phyloP scores from a whole-genome alignment of 257 asterid species.

The Asclepias syriaca region DNA sequence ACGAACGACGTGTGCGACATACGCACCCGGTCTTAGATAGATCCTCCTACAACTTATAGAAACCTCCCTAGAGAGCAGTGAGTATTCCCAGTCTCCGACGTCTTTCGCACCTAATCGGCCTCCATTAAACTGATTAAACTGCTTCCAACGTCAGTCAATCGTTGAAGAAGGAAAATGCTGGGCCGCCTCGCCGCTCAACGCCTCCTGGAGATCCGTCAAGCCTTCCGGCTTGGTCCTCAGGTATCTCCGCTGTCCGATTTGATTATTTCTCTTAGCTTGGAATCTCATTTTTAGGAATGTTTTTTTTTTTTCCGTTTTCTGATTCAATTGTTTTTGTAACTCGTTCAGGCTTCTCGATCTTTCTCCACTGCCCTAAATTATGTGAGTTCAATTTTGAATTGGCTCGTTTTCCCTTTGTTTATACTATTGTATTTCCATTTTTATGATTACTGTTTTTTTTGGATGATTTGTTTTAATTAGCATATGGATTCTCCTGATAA shows the following conservation, averaged over 20 bases:
- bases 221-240: constrained; percentile 63
- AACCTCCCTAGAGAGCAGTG: not conserved
- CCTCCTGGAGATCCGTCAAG: constrained; percentile 68
- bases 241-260: constrained; percentile 20
- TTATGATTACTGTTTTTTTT: not conserved
- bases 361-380: constrained; percentile 85
- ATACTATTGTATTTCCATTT: not conserved
- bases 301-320: not conserved
- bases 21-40: not conserved
- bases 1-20: not conserved
- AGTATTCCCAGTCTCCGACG: not conserved
- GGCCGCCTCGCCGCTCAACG: constrained; percentile 72
- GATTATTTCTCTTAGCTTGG: not conserved
- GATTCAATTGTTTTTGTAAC: constrained; percentile 2
- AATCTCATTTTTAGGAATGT: constrained; percentile 5
- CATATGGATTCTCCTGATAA: constrained; percentile 83
- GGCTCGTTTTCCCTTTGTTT: not conserved
- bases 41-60: not conserved
- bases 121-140: not conserved
- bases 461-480: constrained; percentile 29
- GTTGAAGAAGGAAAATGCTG: constrained; percentile 45
- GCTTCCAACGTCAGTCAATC: not conserved
- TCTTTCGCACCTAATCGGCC: not conserved
- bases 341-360: constrained; percentile 62
- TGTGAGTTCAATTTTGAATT: constrained; percentile 38